Evolutionary conservation across 1,139 yeast genomes (phyloP).

Genomic region (Magnusiomyces fungicola): DNA sequence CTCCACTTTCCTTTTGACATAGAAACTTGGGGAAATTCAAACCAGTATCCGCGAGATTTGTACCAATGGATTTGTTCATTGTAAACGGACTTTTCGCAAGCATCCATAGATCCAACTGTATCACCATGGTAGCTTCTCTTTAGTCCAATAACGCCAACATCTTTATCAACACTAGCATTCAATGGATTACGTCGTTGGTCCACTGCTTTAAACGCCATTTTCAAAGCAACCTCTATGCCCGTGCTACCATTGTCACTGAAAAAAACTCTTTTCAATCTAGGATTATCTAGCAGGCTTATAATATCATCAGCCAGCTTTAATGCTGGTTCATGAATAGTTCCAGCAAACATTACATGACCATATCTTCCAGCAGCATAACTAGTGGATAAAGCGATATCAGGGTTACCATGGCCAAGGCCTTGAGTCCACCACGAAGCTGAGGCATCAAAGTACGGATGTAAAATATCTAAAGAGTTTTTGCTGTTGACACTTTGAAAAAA

Average conservation of each 20-base stretch:
- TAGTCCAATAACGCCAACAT: conserved; percentile 23
- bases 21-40: conserved; percentile 25
- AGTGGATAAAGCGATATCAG: conserved; percentile 23
- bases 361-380: conserved; percentile 28
- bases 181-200: conserved; percentile 21
- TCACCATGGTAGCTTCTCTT: conserved; percentile 29
- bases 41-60: conserved; percentile 24
- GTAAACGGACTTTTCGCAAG: conserved; percentile 27
- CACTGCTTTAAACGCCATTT: conserved; percentile 27
- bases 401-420: conserved; percentile 27
- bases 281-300: conserved; percentile 18
- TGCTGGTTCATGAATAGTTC: conserved; percentile 27
- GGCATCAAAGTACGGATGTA: conserved; percentile 24
- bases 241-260: conserved; percentile 29
- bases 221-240: conserved; percentile 27
- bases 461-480: neutral
- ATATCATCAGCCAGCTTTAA: conserved; percentile 23
- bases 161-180: conserved; percentile 10
- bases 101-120: conserved; percentile 28
- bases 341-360: conserved; percentile 28
- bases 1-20: conserved; percentile 23
- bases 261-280: conserved; percentile 22
- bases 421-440: conserved; percentile 32
- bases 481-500: conserved; percentile 19
- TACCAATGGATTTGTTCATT: conserved; percentile 27